These are phyloP conservation scores for Chytridium lagenaria DNA, from an alignment of 371 early-diverging fungal genomes.

Conservation along the genomic window DNA sequence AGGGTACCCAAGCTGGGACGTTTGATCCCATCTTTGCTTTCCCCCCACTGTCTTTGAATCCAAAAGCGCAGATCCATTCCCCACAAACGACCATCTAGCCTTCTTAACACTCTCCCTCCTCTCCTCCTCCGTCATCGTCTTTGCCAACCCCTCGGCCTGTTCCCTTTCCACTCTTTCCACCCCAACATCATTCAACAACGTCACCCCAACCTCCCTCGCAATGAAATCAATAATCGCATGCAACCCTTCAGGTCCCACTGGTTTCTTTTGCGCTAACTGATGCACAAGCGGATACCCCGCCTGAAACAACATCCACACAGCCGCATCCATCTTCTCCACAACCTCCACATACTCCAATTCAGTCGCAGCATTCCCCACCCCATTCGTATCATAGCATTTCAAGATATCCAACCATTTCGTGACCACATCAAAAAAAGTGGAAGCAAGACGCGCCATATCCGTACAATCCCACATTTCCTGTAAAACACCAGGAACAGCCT, in stretches of 20 bases:
- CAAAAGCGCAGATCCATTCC: too few relatives aligned
- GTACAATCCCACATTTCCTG: background rate
- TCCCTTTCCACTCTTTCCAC: background rate
- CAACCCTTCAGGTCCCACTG: background rate
- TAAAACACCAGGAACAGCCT: background rate
- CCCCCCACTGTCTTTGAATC: too few relatives aligned
- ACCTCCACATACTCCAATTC: background rate
- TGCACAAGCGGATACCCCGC: background rate
- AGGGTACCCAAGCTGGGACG: background rate
- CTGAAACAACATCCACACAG: background rate
- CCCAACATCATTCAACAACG: background rate
- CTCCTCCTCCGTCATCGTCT: background rate
- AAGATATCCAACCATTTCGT: background rate
- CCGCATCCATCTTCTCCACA: background rate
- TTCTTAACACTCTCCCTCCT: background rate
- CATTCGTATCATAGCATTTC: background rate
- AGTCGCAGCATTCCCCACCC: background rate
- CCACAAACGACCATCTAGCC: background rate
- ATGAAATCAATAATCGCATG: conserved; percentile 1
- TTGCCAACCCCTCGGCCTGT: background rate
- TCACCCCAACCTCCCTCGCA: background rate
- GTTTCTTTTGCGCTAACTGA: background rate
- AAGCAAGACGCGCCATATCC: background rate
- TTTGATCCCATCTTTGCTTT: too few relatives aligned
- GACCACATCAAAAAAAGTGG: background rate